phyloP scores from a whole-genome alignment of 768 basidiomycete genomes.

The Ramaria sp. region DNA sequence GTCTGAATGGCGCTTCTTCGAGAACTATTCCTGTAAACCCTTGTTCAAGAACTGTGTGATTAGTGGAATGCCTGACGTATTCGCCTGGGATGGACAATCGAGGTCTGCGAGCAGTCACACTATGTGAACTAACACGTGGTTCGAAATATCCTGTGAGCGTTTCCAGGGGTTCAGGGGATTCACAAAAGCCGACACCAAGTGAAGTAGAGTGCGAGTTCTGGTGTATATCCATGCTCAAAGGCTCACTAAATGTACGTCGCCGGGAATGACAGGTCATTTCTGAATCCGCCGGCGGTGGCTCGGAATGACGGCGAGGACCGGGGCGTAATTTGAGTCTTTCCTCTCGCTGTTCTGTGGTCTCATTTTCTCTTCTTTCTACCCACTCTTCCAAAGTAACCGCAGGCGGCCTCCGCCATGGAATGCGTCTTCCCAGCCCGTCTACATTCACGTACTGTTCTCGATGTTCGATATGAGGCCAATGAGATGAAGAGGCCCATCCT shows the following conservation, averaged over 20 bases:
- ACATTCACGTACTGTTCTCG: conserved; percentile 7
- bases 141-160: background rate
- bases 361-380: conserved; percentile 1
- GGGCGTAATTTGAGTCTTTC: background rate
- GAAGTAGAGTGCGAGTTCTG: background rate
- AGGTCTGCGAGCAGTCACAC: too few relatives aligned
- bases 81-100: too few relatives aligned
- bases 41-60: too few relatives aligned
- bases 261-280: background rate
- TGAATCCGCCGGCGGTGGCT: background rate
- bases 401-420: conserved; percentile 6
- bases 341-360: background rate
- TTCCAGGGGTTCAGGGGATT: background rate
- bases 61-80: too few relatives aligned
- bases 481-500: background rate
- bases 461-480: background rate
- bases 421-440: conserved; percentile 1
- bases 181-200: background rate
- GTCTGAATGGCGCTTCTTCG: too few relatives aligned
- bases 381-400: conserved; percentile 5
- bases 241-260: background rate
- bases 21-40: too few relatives aligned
- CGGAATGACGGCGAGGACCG: background rate
- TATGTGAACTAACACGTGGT: too few relatives aligned
- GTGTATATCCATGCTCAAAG: background rate